phyloP scores from a whole-genome alignment of 495 filamentous ascomycete species.

The Aspergillus heteromorphus region DNA sequence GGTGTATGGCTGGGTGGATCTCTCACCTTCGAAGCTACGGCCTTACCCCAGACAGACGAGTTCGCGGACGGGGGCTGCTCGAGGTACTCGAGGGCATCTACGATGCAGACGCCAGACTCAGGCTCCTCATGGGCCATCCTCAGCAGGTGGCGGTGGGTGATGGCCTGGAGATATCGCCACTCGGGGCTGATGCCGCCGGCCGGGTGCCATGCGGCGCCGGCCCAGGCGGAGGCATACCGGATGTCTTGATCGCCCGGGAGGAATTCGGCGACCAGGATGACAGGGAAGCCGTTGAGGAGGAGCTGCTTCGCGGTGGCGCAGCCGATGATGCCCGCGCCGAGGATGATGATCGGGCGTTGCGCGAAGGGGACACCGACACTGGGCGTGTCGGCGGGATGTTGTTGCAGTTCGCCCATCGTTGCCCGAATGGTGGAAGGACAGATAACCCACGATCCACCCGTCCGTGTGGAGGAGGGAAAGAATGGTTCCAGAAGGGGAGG shows the following conservation, averaged over 20 bases:
- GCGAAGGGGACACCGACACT: slow-evolving; percentile 23
- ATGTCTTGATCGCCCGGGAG: slow-evolving; percentile 38
- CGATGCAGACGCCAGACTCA: slow-evolving; percentile 33
- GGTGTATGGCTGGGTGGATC: too few relatives aligned
- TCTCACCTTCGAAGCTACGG: slow-evolving; percentile 33
- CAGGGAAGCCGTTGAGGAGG: slow-evolving; percentile 32
- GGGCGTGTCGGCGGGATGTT: not conserved
- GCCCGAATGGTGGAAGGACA: not conserved
- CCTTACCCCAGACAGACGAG: slow-evolving; percentile 36
- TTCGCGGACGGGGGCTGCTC: slow-evolving; percentile 31
- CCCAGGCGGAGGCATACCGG: slow-evolving; percentile 43
- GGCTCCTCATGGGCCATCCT: slow-evolving; percentile 36
- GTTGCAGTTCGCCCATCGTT: slow-evolving; percentile 23
- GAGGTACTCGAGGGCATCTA: slow-evolving; percentile 34
- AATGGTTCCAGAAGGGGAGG: not conserved
- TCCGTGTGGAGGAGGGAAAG: not conserved
- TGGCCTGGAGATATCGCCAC: slow-evolving; percentile 35
- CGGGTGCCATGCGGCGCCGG: slow-evolving; percentile 43
- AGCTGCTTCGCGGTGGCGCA: slow-evolving; percentile 38
- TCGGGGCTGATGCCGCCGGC: slow-evolving; percentile 36
- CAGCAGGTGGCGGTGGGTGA: slow-evolving; percentile 33
- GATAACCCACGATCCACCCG: not conserved
- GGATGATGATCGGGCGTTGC: slow-evolving; percentile 35
- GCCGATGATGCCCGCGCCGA: slow-evolving; percentile 42
- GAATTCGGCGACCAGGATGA: slow-evolving; percentile 37